Percentiles rank a stretch among this genome's conserved stretches.
phyloP scores from a whole-genome alignment of 805 yeast species.

The Monosporozyma siamensis region DNA sequence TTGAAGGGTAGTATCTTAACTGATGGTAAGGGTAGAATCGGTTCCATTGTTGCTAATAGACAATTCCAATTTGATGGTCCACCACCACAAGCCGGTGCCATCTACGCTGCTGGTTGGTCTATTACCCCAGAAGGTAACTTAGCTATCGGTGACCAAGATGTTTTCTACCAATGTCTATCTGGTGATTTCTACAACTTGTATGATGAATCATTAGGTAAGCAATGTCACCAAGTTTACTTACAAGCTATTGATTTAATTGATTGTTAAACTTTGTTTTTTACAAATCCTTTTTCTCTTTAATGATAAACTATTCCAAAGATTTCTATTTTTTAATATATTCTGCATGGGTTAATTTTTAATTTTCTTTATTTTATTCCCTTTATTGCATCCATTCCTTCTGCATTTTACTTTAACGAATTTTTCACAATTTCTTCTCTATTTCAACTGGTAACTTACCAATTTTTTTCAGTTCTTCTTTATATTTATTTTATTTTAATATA shows the following conservation, averaged over 20 bases:
- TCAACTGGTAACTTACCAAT: too few relatives aligned
- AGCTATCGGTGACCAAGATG: conserved; percentile 52
- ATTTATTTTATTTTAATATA: neutral
- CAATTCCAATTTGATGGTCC: conserved; percentile 85
- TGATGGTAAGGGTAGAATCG: conserved; percentile 58
- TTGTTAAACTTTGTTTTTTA: conserved; percentile 33
- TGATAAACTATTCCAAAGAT: neutral
- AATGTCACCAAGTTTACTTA: conserved; percentile 56
- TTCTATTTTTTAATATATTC: conserved; percentile 1
- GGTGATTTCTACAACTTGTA: conserved; percentile 75
- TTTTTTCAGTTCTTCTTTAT: neutral
- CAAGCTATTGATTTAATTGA: conserved; percentile 47
- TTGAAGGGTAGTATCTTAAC: conserved; percentile 42
- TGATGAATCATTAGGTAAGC: conserved; percentile 51
- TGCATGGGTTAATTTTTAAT: conserved; percentile 1
- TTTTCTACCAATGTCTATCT: conserved; percentile 66
- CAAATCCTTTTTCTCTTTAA: neutral
- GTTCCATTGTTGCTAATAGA: conserved; percentile 73
- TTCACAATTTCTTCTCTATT: too few relatives aligned
- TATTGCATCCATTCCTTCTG: conserved; percentile 9
- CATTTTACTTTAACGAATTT: conserved; percentile 1
- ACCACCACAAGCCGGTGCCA: conserved; percentile 73
- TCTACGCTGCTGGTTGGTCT: conserved; percentile 63
- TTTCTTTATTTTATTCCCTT: too few relatives aligned
- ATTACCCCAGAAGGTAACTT: conserved; percentile 45